phyloP scores from a whole-genome alignment of 441 rosid species.

The Hypseocharis bilobata region DNA sequence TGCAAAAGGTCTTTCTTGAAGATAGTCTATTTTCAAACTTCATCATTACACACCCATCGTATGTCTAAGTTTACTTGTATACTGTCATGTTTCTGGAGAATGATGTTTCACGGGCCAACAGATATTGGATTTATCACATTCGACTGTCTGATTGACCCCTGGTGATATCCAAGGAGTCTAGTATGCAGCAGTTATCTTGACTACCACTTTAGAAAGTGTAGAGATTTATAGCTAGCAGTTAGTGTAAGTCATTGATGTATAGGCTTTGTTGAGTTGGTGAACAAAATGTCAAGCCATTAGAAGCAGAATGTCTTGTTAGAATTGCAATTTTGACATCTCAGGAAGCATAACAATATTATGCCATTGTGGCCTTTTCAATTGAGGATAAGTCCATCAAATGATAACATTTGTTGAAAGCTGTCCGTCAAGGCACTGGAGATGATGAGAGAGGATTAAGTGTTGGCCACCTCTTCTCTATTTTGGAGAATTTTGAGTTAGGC shows the following conservation, averaged over 20 bases:
- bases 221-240: neutral
- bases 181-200: too few relatives aligned
- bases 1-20: conserved; percentile 1
- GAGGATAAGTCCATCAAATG: neutral
- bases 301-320: neutral
- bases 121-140: neutral
- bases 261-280: neutral
- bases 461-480: neutral
- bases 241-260: neutral
- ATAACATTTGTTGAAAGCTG: neutral
- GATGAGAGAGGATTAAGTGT: neutral
- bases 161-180: neutral
- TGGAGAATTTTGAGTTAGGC: neutral
- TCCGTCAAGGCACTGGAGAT: neutral
- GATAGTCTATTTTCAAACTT: conserved; percentile 8
- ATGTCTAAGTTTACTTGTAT: neutral
- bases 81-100: neutral
- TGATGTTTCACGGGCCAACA: too few relatives aligned
- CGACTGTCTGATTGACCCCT: neutral
- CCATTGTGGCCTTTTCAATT: neutral
- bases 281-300: neutral
- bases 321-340: neutral
- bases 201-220: too few relatives aligned
- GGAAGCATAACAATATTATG: neutral
- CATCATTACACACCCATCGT: conserved; percentile 2